Conservation (phyloP, 805 yeast genomes). For the Kodamaea jinghongensis region DNA sequence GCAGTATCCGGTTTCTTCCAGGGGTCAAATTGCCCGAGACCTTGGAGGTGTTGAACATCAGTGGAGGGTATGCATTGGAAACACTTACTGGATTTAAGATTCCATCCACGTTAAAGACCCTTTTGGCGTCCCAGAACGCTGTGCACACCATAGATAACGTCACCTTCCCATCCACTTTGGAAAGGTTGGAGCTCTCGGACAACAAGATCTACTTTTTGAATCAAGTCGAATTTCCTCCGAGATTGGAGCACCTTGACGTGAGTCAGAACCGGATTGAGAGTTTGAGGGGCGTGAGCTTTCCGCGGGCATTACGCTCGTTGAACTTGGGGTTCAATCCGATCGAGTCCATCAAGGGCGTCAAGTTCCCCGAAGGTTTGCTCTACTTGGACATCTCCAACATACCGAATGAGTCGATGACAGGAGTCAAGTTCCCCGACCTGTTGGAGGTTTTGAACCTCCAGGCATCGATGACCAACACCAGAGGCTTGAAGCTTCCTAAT, state of each 20-base stretch:
- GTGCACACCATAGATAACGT: constrained; percentile 36
- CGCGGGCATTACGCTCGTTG: constrained; percentile 27
- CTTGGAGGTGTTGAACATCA: constrained; percentile 35
- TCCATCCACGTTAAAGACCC: constrained; percentile 28
- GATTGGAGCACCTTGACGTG: constrained; percentile 29
- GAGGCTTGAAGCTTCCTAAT: constrained; percentile 42
- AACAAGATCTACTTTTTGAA: constrained; percentile 39
- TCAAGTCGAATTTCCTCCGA: constrained; percentile 37
- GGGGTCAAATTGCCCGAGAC: constrained; percentile 40
- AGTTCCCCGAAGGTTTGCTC: constrained; percentile 37
- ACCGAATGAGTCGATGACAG: constrained; percentile 47
- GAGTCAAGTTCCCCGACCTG: constrained; percentile 44
- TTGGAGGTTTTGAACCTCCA: constrained; percentile 36
- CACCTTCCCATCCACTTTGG: constrained; percentile 31
- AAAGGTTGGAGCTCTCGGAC: constrained; percentile 32
- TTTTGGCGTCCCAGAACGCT: constrained; percentile 35
- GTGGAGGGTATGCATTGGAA: constrained; percentile 39
- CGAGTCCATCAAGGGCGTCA: constrained; percentile 40
- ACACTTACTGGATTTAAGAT: constrained; percentile 39
- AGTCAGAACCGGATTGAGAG: constrained; percentile 41
- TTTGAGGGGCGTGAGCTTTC: constrained; percentile 37
- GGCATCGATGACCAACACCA: constrained; percentile 43
- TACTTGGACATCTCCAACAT: constrained; percentile 40
- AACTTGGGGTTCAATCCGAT: constrained; percentile 39
- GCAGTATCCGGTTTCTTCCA: constrained; percentile 36